Evolutionary conservation across 1,284 basidiomycete species (phyloP).

Genomic region (Cutaneotrichosporon sp.): DNA sequence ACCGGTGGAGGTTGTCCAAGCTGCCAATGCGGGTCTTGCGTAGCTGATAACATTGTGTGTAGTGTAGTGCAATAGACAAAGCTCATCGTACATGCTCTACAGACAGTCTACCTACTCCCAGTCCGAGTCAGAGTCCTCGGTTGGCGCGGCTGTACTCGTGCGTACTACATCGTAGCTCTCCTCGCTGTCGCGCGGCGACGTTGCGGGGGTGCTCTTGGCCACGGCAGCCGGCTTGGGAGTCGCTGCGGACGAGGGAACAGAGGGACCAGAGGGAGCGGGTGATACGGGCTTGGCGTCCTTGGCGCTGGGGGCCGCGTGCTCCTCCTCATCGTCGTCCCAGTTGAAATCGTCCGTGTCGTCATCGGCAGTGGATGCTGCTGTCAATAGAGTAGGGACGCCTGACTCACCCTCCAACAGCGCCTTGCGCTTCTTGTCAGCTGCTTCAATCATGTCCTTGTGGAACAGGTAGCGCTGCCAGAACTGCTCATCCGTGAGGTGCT

Average conservation of each 20-base stretch:
- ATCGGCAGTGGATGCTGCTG: constrained; percentile 21
- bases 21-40: no score
- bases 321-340: constrained; percentile 51
- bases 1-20: no score
- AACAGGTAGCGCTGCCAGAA: constrained; percentile 95
- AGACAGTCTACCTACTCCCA: constrained; percentile 47
- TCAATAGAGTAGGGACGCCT: not conserved
- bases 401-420: constrained; percentile 70
- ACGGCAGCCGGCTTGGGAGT: constrained; percentile 11
- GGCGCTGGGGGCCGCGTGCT: not conserved
- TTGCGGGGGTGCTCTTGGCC: constrained; percentile 21
- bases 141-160: constrained; percentile 36
- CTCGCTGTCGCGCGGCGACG: constrained; percentile 52
- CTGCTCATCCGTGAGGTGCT: constrained; percentile 63
- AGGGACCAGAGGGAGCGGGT: constrained; percentile 20
- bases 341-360: constrained; percentile 46
- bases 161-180: constrained; percentile 54
- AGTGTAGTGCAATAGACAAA: not conserved
- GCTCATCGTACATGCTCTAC: not conserved
- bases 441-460: constrained; percentile 78
- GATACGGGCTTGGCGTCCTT: constrained; percentile 3
- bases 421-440: constrained; percentile 78
- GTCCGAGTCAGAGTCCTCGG: constrained; percentile 51
- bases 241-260: constrained; percentile 15
- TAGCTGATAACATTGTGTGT: no score